Evolutionary conservation across 2,329 filamentous ascomycete genomes (phyloP), one percentile per base, ranked within the genome.

Genomic region (Colletotrichum graminicola): DNA sequence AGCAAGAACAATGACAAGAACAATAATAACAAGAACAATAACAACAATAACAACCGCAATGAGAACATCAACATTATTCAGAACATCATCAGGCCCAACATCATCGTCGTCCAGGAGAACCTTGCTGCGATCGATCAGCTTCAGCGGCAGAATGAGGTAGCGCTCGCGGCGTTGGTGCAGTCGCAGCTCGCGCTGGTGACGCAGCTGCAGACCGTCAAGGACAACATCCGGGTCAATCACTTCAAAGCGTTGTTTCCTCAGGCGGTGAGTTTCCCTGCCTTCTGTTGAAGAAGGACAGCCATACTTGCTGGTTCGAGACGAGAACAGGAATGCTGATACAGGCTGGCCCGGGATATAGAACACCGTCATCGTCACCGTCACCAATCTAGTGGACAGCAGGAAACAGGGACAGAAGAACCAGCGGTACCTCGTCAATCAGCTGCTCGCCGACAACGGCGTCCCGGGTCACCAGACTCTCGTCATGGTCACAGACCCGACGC

Each of bases 191-290:
- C 79, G 12, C 75, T 83, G 23, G 74, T 79, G 47, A 78, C 78
- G 10, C 79, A 82, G 71, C 76, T 83, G 51, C 78, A 83, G 72
- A 79, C 77, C 29, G 80, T 83, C 76, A 83, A 83, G 78, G 80
- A 83, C 71, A 83, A 82, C 73, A 83, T 82, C 72, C 79, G 81
- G 12, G 66, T 82, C 55, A 84, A 83, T 74, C 79, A 80, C 71
- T 82, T 84, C 75, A 78, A 78, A 73, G 75, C 79, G 11, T 78
- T 78, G 23, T 82, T 81, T 66, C 72, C 75, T 11, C 78, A 81
- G 75, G 80, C 80, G 5, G 80, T 82, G 73, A 75, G 80, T 76
- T 12, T 36, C 32, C 5, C 43, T 5, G 6, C 12, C 14, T 41
- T 41, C n/a, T 36, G 52, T n/a, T 36, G 52, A n/a, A 55, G 52